Evolutionary conservation across 495 filamentous ascomycete genomes (phyloP).

Genomic region (Podospora anserina): DNA sequence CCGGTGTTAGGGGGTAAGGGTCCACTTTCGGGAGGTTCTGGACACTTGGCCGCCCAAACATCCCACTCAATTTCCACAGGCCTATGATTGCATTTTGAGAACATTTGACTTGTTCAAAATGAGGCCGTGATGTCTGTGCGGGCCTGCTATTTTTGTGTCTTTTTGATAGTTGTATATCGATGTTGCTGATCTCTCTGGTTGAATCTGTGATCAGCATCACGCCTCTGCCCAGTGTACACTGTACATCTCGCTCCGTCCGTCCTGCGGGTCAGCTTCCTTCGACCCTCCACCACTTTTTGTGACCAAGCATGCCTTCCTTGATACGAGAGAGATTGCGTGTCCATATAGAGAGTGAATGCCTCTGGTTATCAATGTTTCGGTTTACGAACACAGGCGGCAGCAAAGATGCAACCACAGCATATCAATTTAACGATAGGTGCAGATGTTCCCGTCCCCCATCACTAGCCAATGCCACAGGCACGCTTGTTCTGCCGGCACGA

Average conservation of each 20-base stretch:
- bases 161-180: neutral
- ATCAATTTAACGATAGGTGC: neutral
- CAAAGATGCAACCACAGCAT: neutral
- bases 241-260: neutral
- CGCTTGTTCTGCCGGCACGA: no score
- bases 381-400: neutral
- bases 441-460: neutral
- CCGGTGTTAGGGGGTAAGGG: conserved; percentile 11
- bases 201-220: neutral
- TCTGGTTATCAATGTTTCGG: neutral
- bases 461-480: neutral
- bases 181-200: neutral
- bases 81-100: neutral
- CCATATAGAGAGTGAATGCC: neutral
- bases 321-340: conserved; percentile 14
- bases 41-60: conserved; percentile 11
- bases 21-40: conserved; percentile 10
- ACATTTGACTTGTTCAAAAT: neutral
- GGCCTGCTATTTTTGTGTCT: neutral
- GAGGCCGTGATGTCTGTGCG: neutral
- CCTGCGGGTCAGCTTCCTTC: conserved; percentile 3
- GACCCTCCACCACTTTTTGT: conserved; percentile 1
- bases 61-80: conserved; percentile 9
- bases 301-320: neutral
- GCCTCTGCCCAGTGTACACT: neutral